These are phyloP conservation scores for Vanrija pseudolonga DNA, from an alignment of 1,284 basidiomycete genomes.

Conservation along the genomic window DNA sequence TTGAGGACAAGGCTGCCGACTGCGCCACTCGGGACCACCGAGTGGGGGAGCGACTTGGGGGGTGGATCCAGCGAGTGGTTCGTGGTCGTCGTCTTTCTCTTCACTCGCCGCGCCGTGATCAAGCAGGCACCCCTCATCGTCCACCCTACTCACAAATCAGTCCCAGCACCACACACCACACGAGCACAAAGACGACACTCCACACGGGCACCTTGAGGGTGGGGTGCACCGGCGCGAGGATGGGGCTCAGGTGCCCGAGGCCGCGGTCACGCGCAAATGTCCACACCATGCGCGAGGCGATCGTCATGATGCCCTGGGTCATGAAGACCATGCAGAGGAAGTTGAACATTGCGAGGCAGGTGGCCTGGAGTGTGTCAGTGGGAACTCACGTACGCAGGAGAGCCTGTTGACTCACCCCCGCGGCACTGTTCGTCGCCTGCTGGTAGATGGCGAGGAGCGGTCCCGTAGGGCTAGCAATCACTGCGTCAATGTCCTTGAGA, in stretches of 20 bases:
- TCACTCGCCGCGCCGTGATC: too few species aligned
- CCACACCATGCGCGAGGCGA: slow-evolving; percentile 17
- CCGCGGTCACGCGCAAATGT: slow-evolving; percentile 9
- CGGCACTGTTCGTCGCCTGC: slow-evolving; percentile 24
- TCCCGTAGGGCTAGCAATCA: background rate
- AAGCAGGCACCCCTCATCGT: too few species aligned
- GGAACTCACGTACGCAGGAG: too few species aligned
- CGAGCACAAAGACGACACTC: slow-evolving; percentile 26
- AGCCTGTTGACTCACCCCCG: slow-evolving; percentile 9
- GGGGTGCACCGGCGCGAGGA: slow-evolving; percentile 2
- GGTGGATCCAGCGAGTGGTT: too few species aligned
- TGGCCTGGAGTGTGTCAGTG: slow-evolving; percentile 18
- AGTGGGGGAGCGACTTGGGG: too few species aligned
- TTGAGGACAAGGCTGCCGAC: too few species aligned
- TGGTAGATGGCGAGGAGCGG: slow-evolving; percentile 8
- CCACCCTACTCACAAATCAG: slow-evolving; percentile 41
- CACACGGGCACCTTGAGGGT: slow-evolving; percentile 24
- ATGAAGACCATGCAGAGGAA: slow-evolving; percentile 19
- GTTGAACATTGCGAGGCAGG: slow-evolving; percentile 20
- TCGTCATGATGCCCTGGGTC: slow-evolving; percentile 20
- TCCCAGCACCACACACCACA: slow-evolving; percentile 50
- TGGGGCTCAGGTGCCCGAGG: background rate
- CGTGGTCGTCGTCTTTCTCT: too few species aligned
- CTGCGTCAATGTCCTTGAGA: background rate
- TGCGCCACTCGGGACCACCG: too few species aligned